Conservation (phyloP, 345 rosid genomes). For the Pistacia atlantica region DNA sequence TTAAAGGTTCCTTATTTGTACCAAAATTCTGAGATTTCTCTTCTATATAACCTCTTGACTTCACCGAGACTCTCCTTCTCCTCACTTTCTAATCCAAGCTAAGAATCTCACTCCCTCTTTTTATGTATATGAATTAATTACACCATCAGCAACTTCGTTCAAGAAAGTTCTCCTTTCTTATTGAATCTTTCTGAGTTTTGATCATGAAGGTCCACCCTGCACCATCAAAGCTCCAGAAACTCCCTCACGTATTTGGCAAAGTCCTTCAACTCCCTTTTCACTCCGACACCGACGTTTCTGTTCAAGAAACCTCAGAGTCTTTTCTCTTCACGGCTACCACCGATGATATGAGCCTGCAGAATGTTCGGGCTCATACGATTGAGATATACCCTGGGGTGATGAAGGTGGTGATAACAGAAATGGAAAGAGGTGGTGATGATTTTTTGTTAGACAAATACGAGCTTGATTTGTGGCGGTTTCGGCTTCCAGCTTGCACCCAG, state of each 20-base stretch:
- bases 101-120: neutral
- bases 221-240: slow-evolving; percentile 23
- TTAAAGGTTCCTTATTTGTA: neutral
- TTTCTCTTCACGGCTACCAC: slow-evolving; percentile 14
- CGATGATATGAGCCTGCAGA: neutral
- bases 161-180: neutral
- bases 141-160: neutral
- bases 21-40: neutral
- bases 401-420: slow-evolving; percentile 17
- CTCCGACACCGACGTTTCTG: slow-evolving; percentile 21
- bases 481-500: slow-evolving; percentile 23
- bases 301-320: slow-evolving; percentile 22
- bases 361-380: slow-evolving; percentile 1
- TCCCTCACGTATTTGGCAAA: slow-evolving; percentile 26
- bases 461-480: slow-evolving; percentile 17
- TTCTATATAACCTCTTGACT: neutral
- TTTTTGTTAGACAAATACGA: slow-evolving; percentile 7
- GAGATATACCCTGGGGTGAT: slow-evolving; percentile 25
- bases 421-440: neutral
- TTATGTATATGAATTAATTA: no score
- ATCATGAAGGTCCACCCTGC: slow-evolving; percentile 8
- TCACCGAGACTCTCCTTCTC: neutral
- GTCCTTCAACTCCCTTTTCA: slow-evolving; percentile 30
- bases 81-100: neutral
- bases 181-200: neutral